Evolutionary conservation across 306 rosid genomes (phyloP).

Genomic region (Cucurbita ficifolia): DNA sequence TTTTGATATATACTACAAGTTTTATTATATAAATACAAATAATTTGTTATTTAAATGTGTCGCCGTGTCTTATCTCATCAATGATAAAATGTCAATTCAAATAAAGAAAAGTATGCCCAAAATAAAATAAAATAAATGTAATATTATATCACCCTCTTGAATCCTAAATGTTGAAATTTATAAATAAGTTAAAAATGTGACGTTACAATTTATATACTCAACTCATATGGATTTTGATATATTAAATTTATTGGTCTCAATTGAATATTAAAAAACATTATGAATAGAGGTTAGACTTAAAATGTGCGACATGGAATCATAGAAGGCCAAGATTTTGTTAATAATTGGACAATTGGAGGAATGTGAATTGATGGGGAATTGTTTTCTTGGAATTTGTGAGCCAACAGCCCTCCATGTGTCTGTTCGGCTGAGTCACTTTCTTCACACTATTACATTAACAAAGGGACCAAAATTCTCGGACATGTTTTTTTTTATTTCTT

Average conservation of each 20-base stretch:
- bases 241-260: not conserved
- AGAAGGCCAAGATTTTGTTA: not conserved
- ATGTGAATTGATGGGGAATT: constrained; percentile 9
- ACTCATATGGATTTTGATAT: not conserved
- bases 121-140: not conserved
- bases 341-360: not conserved
- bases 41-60: no score
- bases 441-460: constrained; percentile 19
- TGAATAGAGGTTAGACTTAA: not conserved
- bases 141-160: not conserved
- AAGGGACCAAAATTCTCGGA: constrained; percentile 54
- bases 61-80: no score
- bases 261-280: not conserved
- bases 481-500: not conserved
- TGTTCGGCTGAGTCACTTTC: constrained; percentile 46
- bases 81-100: not conserved
- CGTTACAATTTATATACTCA: not conserved
- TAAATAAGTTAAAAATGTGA: not conserved
- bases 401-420: constrained; percentile 26
- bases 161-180: not conserved
- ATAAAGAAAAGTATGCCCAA: not conserved
- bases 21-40: not conserved
- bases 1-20: not conserved
- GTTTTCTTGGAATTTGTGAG: constrained; percentile 25
- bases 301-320: not conserved